Conservation (phyloP, 768 basidiomycete species). For the Boletus rufocinnamomeus region DNA sequence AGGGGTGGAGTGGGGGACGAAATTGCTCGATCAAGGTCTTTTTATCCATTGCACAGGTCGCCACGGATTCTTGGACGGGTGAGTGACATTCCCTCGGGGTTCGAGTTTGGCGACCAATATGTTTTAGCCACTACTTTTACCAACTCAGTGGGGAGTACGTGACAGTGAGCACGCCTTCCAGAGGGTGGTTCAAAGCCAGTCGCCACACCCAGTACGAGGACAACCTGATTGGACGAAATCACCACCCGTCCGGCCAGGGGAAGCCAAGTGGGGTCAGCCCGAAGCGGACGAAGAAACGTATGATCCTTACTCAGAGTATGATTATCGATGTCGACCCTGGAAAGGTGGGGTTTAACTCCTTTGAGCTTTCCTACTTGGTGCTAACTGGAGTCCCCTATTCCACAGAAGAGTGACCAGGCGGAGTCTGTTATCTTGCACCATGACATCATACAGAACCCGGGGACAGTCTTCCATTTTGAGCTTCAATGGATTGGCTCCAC, state of each 20-base stretch:
- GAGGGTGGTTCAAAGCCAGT: conserved; percentile 63
- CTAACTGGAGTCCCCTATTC: conserved; percentile 14
- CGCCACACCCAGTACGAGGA: conserved; percentile 49
- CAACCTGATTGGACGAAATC: conserved; percentile 33
- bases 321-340: conserved; percentile 83
- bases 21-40: conserved; percentile 76
- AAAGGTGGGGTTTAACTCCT: conserved; percentile 50
- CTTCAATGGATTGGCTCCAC: conserved; percentile 97
- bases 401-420: conserved; percentile 82
- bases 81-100: conserved; percentile 25
- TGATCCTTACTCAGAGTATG: conserved; percentile 86
- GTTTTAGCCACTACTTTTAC: conserved; percentile 82
- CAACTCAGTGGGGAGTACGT: conserved; percentile 77
- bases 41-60: conserved; percentile 80
- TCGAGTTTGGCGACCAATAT: conserved; percentile 7
- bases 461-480: conserved; percentile 96
- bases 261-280: conserved; percentile 41
- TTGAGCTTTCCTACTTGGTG: not conserved
- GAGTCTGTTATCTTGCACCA: conserved; percentile 89
- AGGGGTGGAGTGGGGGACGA: conserved; percentile 76
- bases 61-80: conserved; percentile 91
- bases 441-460: conserved; percentile 93
- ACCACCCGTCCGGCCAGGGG: conserved; percentile 40
- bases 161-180: conserved; percentile 62
- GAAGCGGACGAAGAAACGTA: conserved; percentile 54